A percentile compares a stretch with the other conserved stretches of the same genome.
Conservation (phyloP, 768 basidiomycete genomes). For the Collybia sordida region DNA sequence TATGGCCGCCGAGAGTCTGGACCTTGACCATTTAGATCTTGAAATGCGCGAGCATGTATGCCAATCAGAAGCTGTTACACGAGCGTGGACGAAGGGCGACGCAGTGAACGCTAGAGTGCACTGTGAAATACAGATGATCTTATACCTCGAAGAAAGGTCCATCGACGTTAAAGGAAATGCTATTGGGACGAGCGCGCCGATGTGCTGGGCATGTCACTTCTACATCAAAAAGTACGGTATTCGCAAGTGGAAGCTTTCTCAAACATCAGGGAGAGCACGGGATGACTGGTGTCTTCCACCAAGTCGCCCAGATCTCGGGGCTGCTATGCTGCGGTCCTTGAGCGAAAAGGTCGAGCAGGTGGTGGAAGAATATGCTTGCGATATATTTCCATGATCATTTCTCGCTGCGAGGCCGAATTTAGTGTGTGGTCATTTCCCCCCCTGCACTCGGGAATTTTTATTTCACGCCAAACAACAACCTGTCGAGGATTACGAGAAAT, state of each 20-base stretch:
- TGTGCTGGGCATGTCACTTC: slow-evolving; percentile 14
- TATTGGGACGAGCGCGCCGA: slow-evolving; percentile 13
- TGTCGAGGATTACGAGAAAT: too few relatives aligned
- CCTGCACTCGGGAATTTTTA: too few relatives aligned
- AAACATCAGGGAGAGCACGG: slow-evolving; percentile 12
- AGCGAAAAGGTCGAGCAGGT: slow-evolving; percentile 10
- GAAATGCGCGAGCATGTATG: slow-evolving; percentile 8
- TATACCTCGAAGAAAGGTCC: slow-evolving; percentile 11
- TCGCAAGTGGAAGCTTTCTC: slow-evolving; percentile 10
- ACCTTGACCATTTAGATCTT: slow-evolving; percentile 8
- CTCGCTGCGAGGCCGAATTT: not conserved
- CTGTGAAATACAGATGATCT: slow-evolving; percentile 14
- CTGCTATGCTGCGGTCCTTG: slow-evolving; percentile 5
- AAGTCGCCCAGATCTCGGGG: slow-evolving; percentile 1
- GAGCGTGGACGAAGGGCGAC: slow-evolving; percentile 11
- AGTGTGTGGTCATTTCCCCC: too few relatives aligned
- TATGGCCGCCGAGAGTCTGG: slow-evolving; percentile 5
- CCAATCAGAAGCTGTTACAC: slow-evolving; percentile 3
- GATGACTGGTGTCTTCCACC: slow-evolving; percentile 16
- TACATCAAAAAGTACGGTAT: slow-evolving; percentile 9
- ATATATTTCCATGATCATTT: slow-evolving; percentile 4
- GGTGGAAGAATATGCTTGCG: slow-evolving; percentile 16
- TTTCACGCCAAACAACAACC: too few relatives aligned
- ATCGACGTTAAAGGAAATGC: slow-evolving; percentile 6
- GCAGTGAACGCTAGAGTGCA: slow-evolving; percentile 12